Conservation (phyloP, 2,329 filamentous ascomycete genomes). For the Pseudogymnoascus sp. region DNA sequence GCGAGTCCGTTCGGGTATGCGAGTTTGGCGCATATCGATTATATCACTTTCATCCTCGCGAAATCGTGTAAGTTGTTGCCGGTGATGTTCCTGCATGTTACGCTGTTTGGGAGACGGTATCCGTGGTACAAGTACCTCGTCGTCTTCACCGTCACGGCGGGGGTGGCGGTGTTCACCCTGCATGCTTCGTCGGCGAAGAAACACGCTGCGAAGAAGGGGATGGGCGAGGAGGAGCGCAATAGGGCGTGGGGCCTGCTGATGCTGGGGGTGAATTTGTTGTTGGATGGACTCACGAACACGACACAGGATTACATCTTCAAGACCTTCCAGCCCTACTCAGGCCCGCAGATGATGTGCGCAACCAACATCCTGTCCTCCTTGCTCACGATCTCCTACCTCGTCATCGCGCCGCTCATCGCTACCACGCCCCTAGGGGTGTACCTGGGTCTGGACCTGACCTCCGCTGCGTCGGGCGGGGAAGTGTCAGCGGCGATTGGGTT, state of each 20-base stretch:
- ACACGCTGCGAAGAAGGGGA: conserved; percentile 35
- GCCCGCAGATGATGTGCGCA: conserved; percentile 99
- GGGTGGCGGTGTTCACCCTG: conserved; percentile 90
- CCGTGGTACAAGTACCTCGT: conserved; percentile 96
- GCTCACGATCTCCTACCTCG: conserved; percentile 67
- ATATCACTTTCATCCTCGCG: conserved; percentile 93
- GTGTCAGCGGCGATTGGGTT: conserved; percentile 72
- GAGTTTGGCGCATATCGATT: conserved; percentile 86
- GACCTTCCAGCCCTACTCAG: conserved; percentile 70
- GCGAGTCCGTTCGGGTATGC: conserved; percentile 94
- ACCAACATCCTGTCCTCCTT: conserved; percentile 82
- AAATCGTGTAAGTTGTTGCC: conserved; percentile 99
- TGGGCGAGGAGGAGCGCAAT: conserved; percentile 44
- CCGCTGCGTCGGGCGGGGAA: conserved; percentile 58
- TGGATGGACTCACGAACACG: conserved; percentile 92
- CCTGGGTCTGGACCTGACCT: conserved; percentile 54
- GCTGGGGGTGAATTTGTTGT: conserved; percentile 80
- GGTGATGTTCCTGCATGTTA: conserved; percentile 94
- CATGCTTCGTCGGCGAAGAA: conserved; percentile 62
- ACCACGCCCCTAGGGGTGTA: conserved; percentile 55
- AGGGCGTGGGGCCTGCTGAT: conserved; percentile 73
- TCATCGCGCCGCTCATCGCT: conserved; percentile 72
- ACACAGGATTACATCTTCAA: conserved; percentile 93
- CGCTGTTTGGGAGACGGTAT: conserved; percentile 79
- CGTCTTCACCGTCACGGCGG: conserved; percentile 79